phyloP scores from a whole-genome alignment of 1,139 yeast species.

The Pneumocystis canis region DNA sequence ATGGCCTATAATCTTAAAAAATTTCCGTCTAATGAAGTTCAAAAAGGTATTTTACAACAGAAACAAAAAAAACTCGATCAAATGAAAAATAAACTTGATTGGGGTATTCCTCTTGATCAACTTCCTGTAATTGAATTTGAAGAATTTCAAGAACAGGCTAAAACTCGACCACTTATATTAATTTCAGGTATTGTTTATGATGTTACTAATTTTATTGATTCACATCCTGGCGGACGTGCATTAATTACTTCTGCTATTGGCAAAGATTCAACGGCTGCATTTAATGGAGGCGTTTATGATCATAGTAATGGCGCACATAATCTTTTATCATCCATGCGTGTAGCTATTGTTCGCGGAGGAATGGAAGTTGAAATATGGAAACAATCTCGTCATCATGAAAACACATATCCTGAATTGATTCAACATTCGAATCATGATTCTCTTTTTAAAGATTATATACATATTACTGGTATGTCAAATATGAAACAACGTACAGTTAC shows the following conservation, averaged over 20 bases:
- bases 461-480: constrained; percentile 31
- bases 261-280: constrained; percentile 92
- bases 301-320: constrained; percentile 98
- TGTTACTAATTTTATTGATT: constrained; percentile 66
- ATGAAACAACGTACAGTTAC: neutral
- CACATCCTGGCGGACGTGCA: constrained; percentile 97
- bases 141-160: constrained; percentile 58
- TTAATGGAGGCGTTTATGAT: constrained; percentile 93
- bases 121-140: constrained; percentile 86
- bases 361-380: constrained; percentile 75
- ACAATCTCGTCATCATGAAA: constrained; percentile 39
- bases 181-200: constrained; percentile 93
- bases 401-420: constrained; percentile 38
- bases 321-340: constrained; percentile 86
- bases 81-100: constrained; percentile 61
- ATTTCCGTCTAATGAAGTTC: constrained; percentile 88
- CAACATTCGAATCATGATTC: constrained; percentile 37
- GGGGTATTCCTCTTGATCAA: constrained; percentile 80
- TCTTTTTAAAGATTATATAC: constrained; percentile 47
- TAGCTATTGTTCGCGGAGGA: constrained; percentile 83
- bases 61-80: constrained; percentile 87
- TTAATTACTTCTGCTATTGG: constrained; percentile 75
- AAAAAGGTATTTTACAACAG: constrained; percentile 91
- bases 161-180: constrained; percentile 50
- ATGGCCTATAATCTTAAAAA: constrained; percentile 81